Conservation (phyloP, 495 filamentous ascomycete genomes). For the Beverwykella pulmonaria region DNA sequence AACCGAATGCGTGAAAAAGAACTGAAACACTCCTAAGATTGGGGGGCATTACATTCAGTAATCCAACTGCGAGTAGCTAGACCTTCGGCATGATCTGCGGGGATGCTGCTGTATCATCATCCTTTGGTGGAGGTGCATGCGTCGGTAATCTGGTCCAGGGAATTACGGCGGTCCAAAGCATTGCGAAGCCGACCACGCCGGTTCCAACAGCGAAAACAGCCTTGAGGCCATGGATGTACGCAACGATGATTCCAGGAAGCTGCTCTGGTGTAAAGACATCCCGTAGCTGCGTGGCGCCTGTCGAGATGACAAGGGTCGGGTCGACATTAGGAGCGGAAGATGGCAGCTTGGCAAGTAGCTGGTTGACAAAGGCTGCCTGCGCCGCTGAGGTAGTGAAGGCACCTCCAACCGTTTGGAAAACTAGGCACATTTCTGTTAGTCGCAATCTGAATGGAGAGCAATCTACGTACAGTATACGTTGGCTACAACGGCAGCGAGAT, state of each 20-base stretch:
- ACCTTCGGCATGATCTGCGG: too few relatives aligned
- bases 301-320: constrained; percentile 47
- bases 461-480: constrained; percentile 35
- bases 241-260: constrained; percentile 55
- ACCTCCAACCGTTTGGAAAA: constrained; percentile 28
- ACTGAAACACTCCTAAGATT: too few relatives aligned
- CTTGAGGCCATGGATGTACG: constrained; percentile 62
- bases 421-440: background rate
- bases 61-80: too few relatives aligned
- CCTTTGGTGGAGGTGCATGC: background rate
- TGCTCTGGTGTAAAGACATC: constrained; percentile 49
- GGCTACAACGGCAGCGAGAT: constrained; percentile 37
- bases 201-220: constrained; percentile 39
- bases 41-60: too few relatives aligned
- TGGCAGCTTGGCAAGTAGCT: constrained; percentile 22
- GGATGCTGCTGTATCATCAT: background rate
- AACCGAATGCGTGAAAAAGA: too few relatives aligned
- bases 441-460: constrained; percentile 22
- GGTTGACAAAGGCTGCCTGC: constrained; percentile 40
- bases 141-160: background rate
- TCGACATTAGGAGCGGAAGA: constrained; percentile 49
- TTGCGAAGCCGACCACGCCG: background rate
- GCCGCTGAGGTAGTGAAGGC: constrained; percentile 34
- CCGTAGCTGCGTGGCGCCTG: constrained; percentile 58
- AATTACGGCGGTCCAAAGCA: background rate